Conservation (phyloP, 768 basidiomycete genomes). For the Leccinum fibrillosum region DNA sequence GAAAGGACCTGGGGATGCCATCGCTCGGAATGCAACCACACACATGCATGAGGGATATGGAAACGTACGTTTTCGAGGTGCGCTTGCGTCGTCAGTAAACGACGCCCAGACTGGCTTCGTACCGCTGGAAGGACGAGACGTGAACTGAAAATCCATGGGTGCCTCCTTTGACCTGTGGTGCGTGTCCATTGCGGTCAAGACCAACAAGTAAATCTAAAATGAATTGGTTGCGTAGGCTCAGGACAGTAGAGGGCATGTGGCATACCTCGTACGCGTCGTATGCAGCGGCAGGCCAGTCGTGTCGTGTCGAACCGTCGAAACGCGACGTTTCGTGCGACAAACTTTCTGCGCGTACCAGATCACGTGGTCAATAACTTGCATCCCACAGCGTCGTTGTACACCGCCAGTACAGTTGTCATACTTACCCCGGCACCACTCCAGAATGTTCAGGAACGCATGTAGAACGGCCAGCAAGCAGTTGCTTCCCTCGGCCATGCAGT, state of each 20-base stretch:
- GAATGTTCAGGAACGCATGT: constrained; percentile 31
- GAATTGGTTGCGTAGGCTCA: not conserved
- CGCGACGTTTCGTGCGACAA: constrained; percentile 10
- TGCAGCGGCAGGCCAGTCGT: not conserved
- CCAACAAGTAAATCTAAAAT: not conserved
- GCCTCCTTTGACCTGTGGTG: constrained; percentile 64
- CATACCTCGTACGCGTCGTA: constrained; percentile 18
- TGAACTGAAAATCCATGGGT: constrained; percentile 90
- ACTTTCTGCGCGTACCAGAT: constrained; percentile 14
- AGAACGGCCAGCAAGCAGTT: constrained; percentile 19
- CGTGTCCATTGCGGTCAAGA: constrained; percentile 21
- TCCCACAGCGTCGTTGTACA: not conserved
- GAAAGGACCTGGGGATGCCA: constrained; percentile 38
- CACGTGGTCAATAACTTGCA: constrained; percentile 24
- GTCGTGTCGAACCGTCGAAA: constrained; percentile 9
- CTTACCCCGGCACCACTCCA: constrained; percentile 2
- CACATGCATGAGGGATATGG: constrained; percentile 23
- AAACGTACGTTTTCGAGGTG: constrained; percentile 68
- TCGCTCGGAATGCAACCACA: constrained; percentile 21
- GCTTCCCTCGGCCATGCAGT: constrained; percentile 8
- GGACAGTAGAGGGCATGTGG: not conserved
- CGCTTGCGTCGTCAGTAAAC: constrained; percentile 42
- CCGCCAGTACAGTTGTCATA: not conserved
- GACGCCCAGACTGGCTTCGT: constrained; percentile 59
- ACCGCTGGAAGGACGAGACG: constrained; percentile 53